Evolutionary conservation across 345 rosid genomes (phyloP), one percentile per base, ranked within the genome.

Genomic region (Aegle marmelos): DNA sequence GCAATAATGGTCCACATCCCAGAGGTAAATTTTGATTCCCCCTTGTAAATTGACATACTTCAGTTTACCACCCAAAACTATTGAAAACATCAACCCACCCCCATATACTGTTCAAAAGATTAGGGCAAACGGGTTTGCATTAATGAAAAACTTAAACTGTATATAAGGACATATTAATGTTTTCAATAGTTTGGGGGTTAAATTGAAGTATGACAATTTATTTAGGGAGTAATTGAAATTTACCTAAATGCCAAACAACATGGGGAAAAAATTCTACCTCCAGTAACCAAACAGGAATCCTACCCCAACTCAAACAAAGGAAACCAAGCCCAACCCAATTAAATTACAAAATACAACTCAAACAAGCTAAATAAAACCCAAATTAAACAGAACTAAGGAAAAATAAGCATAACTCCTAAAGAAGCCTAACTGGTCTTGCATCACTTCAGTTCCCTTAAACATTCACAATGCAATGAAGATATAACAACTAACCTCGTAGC

Each of bases 401-500:
- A 39, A 33, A 73, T 31, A 8, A 41, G 45, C 19, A 62, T 7
- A 24, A 39, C 34, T 21, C 41, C 30, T 41, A 63, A 4, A 60
- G 31, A 27, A 27, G 5, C 39, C 27, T 5, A 30, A 28, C 45
- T 21, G 21, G 10, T 30, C 66, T 61, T 28, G 7, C 41, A 21
- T 63, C 41, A 48, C 22, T 73, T 75, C 19, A 30, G 61, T 53
- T 64, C 54, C 33, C 25, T 25, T n/a, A 4, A 45, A 36, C 28
- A 72, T 76, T n/a, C 25, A 34, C 57, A 63, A 19, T 7, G 22
- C 57, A 63, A 19, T 7, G 22, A 54, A 34, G 65, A 60, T 53
- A 54, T 50, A 68, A 73, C 30, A 81, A 83, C 91, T 78, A 56
- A 94, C 99, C 98, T 96, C 97, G 65, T 88, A 86, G 75, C 94